Percentiles rank a stretch among this genome's conserved stretches.
Evolutionary conservation across 768 basidiomycete species (phyloP).

Genomic region (Pleurotus citrinopileatus): DNA sequence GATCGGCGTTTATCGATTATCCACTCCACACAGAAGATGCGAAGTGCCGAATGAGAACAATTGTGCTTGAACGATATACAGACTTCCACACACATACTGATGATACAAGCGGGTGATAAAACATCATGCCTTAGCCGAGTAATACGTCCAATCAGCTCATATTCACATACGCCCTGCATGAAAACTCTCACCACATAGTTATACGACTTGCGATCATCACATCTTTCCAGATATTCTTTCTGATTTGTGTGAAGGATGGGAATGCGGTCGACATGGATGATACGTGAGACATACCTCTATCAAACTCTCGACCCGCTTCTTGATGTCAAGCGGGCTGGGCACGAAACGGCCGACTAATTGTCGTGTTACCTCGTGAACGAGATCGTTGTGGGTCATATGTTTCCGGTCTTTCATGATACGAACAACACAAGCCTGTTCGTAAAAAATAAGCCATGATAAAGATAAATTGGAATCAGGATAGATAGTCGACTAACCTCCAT

Average conservation of each 20-base stretch:
- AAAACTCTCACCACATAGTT: conserved; percentile 58
- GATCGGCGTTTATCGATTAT: no score
- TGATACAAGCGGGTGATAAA: background rate
- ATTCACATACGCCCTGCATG: no score
- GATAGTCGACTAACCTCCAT: conserved; percentile 63
- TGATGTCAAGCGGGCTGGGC: conserved; percentile 84
- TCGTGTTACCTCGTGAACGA: conserved; percentile 87
- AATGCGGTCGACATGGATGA: background rate
- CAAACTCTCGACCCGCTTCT: conserved; percentile 88
- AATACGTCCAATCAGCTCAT: background rate
- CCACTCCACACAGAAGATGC: no score
- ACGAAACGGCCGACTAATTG: conserved; percentile 84
- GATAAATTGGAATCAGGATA: background rate
- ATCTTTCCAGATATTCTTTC: conserved; percentile 94
- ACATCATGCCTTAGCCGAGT: conserved; percentile 8
- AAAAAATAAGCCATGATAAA: background rate
- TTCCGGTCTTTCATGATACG: conserved; percentile 98
- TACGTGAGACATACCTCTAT: conserved; percentile 69
- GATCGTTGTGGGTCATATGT: conserved; percentile 81
- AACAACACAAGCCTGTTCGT: conserved; percentile 90
- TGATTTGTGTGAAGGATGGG: conserved; percentile 30
- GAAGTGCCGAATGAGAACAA: no score
- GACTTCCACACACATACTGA: no score
- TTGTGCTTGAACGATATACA: no score
- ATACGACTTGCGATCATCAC: conserved; percentile 85